Conservation (phyloP, 2,329 filamentous ascomycete species). For the Metarhizium rileyi region DNA sequence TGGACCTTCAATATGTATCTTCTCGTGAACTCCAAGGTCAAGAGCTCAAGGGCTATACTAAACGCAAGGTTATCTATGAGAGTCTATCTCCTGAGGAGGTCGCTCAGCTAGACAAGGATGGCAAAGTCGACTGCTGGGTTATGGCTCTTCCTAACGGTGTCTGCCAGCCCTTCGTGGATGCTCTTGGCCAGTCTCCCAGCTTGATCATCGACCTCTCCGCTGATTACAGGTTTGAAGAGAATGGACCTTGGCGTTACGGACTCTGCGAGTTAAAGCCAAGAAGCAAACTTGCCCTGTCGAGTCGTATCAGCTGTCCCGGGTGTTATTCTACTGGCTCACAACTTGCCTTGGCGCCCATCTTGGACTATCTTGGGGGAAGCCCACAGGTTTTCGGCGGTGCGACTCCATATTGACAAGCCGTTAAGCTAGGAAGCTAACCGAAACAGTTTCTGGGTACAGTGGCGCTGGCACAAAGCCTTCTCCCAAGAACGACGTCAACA, state of each 20-base stretch:
- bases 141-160: conserved; percentile 95
- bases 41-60: conserved; percentile 80
- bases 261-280: conserved; percentile 65
- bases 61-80: conserved; percentile 86
- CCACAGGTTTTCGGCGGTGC: conserved; percentile 58
- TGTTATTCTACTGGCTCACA: conserved; percentile 94
- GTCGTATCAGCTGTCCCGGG: conserved; percentile 82
- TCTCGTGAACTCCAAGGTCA: conserved; percentile 86
- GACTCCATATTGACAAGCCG: neutral
- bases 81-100: conserved; percentile 83
- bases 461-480: conserved; percentile 91
- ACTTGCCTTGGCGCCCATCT: conserved; percentile 74
- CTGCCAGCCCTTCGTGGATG: conserved; percentile 88
- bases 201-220: conserved; percentile 92
- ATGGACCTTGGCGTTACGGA: conserved; percentile 65
- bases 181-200: conserved; percentile 61
- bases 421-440: neutral
- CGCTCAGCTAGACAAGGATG: conserved; percentile 69
- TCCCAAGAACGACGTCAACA: conserved; percentile 82
- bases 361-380: conserved; percentile 64
- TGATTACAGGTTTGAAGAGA: conserved; percentile 77
- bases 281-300: conserved; percentile 71
- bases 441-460: neutral
- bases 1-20: conserved; percentile 86
- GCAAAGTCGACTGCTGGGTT: conserved; percentile 90